These are phyloP conservation scores for Pluteus cervinus DNA, from an alignment of 768 basidiomycete species.

Conservation along the genomic window DNA sequence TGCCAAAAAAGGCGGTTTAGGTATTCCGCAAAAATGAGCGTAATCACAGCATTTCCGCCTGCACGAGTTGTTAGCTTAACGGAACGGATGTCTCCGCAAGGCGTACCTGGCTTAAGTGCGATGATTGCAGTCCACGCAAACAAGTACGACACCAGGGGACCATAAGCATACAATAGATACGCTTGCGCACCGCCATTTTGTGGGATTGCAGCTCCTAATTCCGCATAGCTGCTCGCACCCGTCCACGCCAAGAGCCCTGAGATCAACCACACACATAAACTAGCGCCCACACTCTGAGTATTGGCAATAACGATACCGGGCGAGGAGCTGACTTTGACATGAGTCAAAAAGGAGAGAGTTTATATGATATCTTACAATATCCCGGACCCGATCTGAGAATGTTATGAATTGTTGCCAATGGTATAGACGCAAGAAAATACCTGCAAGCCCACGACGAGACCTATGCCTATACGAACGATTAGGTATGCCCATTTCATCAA, in stretches of 20 bases:
- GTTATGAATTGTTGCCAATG: neutral
- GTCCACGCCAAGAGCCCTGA: slow-evolving; percentile 91
- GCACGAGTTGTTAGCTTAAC: slow-evolving; percentile 4
- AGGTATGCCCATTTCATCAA: slow-evolving; percentile 1
- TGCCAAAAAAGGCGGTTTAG: slow-evolving; percentile 86
- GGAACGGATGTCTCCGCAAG: slow-evolving; percentile 1
- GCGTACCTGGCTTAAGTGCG: slow-evolving; percentile 74
- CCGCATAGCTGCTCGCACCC: slow-evolving; percentile 90
- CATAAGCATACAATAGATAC: slow-evolving; percentile 87
- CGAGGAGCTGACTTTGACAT: slow-evolving; percentile 55
- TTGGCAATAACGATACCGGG: slow-evolving; percentile 91
- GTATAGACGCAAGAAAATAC: slow-evolving; percentile 26
- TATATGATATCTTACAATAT: slow-evolving; percentile 63
- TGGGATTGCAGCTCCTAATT: slow-evolving; percentile 86
- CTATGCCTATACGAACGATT: slow-evolving; percentile 52
- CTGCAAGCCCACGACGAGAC: slow-evolving; percentile 78
- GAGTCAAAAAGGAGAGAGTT: neutral
- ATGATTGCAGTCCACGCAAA: slow-evolving; percentile 95
- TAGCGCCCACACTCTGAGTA: slow-evolving; percentile 84
- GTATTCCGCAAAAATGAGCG: slow-evolving; percentile 90
- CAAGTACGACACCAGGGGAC: slow-evolving; percentile 80
- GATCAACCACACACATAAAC: slow-evolving; percentile 76
- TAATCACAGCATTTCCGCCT: slow-evolving; percentile 80
- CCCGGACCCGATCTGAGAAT: slow-evolving; percentile 74
- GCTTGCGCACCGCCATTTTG: slow-evolving; percentile 68